Evolutionary conservation across 768 basidiomycete species (phyloP).

Genomic region (Dentipellis fragilis): DNA sequence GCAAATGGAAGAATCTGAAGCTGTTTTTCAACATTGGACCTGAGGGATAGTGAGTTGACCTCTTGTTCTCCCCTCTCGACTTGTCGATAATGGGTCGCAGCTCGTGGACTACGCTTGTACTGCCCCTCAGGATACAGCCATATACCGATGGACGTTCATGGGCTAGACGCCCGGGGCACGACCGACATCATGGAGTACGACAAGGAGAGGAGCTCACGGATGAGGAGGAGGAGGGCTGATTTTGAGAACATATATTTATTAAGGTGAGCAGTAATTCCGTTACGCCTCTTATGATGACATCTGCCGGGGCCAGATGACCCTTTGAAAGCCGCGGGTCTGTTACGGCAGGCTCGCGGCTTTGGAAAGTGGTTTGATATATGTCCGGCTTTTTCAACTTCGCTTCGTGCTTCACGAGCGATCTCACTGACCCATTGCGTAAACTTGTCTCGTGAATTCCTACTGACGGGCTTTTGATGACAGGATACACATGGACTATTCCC

Average conservation of each 20-base stretch:
- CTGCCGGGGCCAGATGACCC: constrained; percentile 87
- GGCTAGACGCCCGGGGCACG: constrained; percentile 61
- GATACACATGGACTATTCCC: too few species aligned
- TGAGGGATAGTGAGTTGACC: constrained; percentile 63
- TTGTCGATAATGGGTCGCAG: constrained; percentile 27
- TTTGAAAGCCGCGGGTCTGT: constrained; percentile 26
- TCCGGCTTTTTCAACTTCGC: constrained; percentile 34
- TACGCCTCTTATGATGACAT: constrained; percentile 38
- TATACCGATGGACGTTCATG: constrained; percentile 79
- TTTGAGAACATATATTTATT: neutral
- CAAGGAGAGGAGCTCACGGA: constrained; percentile 85
- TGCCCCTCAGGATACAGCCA: constrained; percentile 74
- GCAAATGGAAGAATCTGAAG: constrained; percentile 55
- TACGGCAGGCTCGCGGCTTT: constrained; percentile 1
- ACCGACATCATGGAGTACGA: constrained; percentile 51
- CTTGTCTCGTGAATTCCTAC: too few species aligned
- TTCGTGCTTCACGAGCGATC: neutral
- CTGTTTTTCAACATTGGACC: constrained; percentile 83
- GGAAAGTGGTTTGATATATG: constrained; percentile 45
- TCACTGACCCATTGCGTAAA: too few species aligned
- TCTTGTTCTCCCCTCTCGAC: neutral
- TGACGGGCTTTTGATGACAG: too few species aligned
- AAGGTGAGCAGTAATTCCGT: constrained; percentile 12
- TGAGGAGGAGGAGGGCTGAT: constrained; percentile 37
- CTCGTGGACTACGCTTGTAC: constrained; percentile 64